Evolutionary conservation across 2,329 filamentous ascomycete genomes (phyloP).

Genomic region (Lecanicillium sp.): DNA sequence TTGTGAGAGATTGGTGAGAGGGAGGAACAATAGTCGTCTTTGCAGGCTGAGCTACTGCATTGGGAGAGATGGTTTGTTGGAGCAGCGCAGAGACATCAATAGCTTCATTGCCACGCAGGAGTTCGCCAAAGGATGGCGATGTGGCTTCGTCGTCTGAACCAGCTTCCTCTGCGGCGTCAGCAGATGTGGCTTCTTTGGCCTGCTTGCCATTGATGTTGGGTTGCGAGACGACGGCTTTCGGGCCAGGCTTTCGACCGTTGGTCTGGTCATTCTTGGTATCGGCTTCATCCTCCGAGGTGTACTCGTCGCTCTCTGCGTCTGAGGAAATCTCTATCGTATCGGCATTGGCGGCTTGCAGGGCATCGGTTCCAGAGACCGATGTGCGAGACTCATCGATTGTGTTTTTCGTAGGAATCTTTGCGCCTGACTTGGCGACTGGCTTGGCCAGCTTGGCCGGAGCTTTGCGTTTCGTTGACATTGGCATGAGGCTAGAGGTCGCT

Average conservation of each 20-base stretch:
- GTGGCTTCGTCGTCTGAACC: conserved; percentile 41
- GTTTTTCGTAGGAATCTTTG: conserved; percentile 40
- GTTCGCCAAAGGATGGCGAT: conserved; percentile 76
- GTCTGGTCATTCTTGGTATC: conserved; percentile 9
- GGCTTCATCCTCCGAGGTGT: conserved; percentile 34
- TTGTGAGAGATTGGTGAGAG: conserved; percentile 74
- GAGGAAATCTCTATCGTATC: conserved; percentile 52
- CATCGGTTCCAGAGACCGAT: conserved; percentile 38
- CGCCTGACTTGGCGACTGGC: conserved; percentile 45
- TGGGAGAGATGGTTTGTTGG: conserved; percentile 27
- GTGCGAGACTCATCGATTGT: conserved; percentile 52
- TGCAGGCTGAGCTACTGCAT: conserved; percentile 30
- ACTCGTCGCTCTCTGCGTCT: conserved; percentile 41
- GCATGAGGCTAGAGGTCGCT: conserved; percentile 13
- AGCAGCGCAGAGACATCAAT: conserved; percentile 67
- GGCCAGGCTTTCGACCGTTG: conserved; percentile 11
- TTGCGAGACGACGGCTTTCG: conserved; percentile 6
- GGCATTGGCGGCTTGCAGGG: conserved; percentile 26
- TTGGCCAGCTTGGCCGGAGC: conserved; percentile 47
- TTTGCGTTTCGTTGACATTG: conserved; percentile 57
- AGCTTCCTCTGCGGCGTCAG: conserved; percentile 21
- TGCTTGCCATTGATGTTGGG: conserved; percentile 18
- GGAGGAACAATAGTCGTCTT: conserved; percentile 50
- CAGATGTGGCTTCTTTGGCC: conserved; percentile 18
- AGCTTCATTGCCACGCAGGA: conserved; percentile 64